These are phyloP conservation scores for Thelonectria discophora DNA, from an alignment of 2,329 filamentous ascomycete species.

Conservation along the genomic window DNA sequence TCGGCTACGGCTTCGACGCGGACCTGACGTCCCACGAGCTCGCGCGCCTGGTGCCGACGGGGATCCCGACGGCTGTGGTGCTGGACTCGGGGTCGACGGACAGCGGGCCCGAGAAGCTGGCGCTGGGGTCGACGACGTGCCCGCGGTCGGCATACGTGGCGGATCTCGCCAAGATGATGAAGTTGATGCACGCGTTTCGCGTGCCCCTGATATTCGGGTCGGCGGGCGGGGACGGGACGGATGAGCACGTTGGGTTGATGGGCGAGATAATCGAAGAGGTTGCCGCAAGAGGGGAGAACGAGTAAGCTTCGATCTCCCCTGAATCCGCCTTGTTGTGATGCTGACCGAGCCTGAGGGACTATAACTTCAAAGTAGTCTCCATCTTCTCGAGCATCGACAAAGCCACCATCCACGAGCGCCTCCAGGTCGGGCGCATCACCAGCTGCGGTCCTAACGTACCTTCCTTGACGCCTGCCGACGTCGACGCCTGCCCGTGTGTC, in stretches of 20 bases:
- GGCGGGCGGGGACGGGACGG: conserved; percentile 58
- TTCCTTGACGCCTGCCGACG: conserved; percentile 46
- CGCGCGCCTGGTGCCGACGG: conserved; percentile 37
- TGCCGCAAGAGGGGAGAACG: conserved; percentile 15
- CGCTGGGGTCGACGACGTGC: conserved; percentile 52
- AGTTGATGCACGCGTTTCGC: conserved; percentile 44
- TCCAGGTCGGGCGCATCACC: conserved; percentile 43
- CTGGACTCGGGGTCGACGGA: conserved; percentile 49
- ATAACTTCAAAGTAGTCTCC: conserved; percentile 46
- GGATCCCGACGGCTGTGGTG: conserved; percentile 47
- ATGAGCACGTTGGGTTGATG: conserved; percentile 54
- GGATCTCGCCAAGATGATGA: conserved; percentile 53
- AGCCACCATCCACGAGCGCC: conserved; percentile 39
- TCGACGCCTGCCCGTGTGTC: conserved; percentile 49
- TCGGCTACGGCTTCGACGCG: conserved; percentile 58
- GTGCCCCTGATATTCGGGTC: conserved; percentile 55
- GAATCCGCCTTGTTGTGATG: accelerated
- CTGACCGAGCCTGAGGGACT: conserved; percentile 18
- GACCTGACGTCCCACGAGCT: conserved; percentile 40
- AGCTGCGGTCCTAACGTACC: conserved; percentile 55
- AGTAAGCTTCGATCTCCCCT: not conserved
- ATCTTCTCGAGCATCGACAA: conserved; percentile 54
- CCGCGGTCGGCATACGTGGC: conserved; percentile 51
- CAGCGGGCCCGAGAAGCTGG: conserved; percentile 52
- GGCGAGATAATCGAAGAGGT: conserved; percentile 48